Evolutionary conservation across 176 grass and related monocot species (phyloP).

Genomic region (Rhynchospora tenuis): DNA sequence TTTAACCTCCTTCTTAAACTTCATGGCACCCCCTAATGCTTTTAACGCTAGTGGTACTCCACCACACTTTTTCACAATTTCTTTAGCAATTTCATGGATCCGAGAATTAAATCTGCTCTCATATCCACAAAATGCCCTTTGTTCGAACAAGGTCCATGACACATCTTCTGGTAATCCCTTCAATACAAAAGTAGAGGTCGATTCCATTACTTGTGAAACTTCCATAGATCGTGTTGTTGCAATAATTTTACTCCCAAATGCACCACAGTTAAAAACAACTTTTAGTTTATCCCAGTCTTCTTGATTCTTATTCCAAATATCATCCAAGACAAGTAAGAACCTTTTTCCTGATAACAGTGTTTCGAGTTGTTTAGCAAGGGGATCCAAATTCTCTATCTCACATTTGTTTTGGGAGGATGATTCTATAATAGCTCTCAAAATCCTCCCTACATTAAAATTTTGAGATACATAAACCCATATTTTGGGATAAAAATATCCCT

Average conservation of each 20-base stretch:
- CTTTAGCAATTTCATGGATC: constrained; percentile 10
- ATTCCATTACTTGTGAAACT: not conserved
- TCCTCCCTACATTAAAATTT: not conserved
- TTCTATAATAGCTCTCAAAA: not conserved
- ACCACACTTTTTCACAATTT: constrained; percentile 29
- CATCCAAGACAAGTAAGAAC: constrained; percentile 31
- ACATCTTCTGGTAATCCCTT: not conserved
- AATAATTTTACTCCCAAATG: constrained; percentile 28
- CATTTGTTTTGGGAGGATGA: not conserved
- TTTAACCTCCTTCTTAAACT: not conserved
- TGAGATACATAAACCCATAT: constrained; percentile 33
- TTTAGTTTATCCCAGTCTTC: constrained; percentile 1
- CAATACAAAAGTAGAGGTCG: not conserved
- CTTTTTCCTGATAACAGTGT: not conserved
- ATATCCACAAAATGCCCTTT: not conserved
- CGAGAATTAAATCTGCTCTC: not conserved
- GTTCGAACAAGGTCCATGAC: not conserved
- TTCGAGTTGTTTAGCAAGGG: not conserved
- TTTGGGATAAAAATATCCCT: not conserved
- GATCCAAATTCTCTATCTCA: not conserved
- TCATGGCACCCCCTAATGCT: not conserved
- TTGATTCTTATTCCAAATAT: constrained; percentile 23
- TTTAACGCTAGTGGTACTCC: constrained; percentile 33
- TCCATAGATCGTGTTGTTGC: constrained; percentile 20
- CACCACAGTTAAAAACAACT: not conserved